These are phyloP conservation scores for Skeletonema costatum DNA, from an alignment of 108 stramenopile species.

Conservation along the genomic window DNA sequence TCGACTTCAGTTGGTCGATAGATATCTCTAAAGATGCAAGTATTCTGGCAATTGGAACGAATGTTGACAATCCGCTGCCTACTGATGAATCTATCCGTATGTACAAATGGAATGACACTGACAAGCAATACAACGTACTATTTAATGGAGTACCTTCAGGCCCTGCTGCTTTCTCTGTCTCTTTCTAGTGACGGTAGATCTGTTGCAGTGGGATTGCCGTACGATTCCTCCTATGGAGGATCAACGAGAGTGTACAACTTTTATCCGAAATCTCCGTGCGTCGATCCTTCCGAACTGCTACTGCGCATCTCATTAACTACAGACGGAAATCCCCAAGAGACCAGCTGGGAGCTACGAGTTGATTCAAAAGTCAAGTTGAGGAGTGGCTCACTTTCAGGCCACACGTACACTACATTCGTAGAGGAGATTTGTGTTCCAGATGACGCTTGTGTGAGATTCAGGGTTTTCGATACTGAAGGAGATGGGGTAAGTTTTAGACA, in stretches of 20 bases:
- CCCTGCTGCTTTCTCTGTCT: background rate
- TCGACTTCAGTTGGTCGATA: background rate
- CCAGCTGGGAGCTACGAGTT: slow-evolving; percentile 7
- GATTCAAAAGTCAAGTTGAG: background rate
- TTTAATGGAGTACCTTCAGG: slow-evolving; percentile 1
- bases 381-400: background rate
- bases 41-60: slow-evolving; percentile 12
- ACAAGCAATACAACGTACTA: background rate
- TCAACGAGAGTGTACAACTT: slow-evolving; percentile 15
- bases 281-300: background rate
- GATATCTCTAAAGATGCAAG: slow-evolving; percentile 9
- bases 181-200: slow-evolving; percentile 9
- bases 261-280: background rate
- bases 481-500: background rate
- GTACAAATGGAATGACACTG: slow-evolving; percentile 6
- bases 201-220: slow-evolving; percentile 17
- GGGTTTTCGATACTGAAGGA: background rate
- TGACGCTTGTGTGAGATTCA: slow-evolving; percentile 2
- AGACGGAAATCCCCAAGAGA: slow-evolving; percentile 9
- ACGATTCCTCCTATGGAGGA: slow-evolving; percentile 2
- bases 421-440: slow-evolving; percentile 13
- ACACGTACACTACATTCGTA: slow-evolving; percentile 11
- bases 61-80: background rate
- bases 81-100: background rate
- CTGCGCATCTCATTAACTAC: slow-evolving; percentile 14